These are phyloP conservation scores for Chloris gayana DNA, from an alignment of 176 grass and related monocot genomes.

Conservation along the genomic window DNA sequence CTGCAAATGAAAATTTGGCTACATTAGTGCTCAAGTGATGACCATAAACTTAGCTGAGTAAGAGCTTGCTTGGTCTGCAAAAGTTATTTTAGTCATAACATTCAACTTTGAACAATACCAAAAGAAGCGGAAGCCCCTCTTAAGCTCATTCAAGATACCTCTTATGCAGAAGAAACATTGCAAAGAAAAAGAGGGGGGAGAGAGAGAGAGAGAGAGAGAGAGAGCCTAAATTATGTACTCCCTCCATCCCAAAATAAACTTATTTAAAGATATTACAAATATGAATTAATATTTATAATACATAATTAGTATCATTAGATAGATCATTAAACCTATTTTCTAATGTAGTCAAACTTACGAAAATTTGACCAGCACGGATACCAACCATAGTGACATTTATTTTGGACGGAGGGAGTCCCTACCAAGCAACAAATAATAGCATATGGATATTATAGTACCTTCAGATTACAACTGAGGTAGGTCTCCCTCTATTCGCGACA, in stretches of 20 bases:
- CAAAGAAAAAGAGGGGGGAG: background rate
- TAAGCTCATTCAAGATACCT: background rate
- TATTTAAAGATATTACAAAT: too few species aligned
- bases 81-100: background rate
- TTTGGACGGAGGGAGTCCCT: too few species aligned
- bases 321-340: too few species aligned
- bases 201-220: too few species aligned
- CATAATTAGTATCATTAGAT: too few species aligned
- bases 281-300: too few species aligned
- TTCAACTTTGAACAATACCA: background rate
- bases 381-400: too few species aligned
- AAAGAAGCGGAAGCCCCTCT: background rate
- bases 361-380: too few species aligned
- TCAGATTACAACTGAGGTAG: too few species aligned
- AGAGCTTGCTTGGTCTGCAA: background rate
- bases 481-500: too few species aligned
- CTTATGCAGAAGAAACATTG: background rate
- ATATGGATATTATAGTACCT: background rate
- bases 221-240: background rate
- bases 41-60: background rate
- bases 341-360: too few species aligned
- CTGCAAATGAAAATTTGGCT: conserved; percentile 40
- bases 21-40: background rate
- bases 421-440: conserved; percentile 1
- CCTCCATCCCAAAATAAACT: too few species aligned